Evolutionary conservation across 805 yeast genomes (phyloP), one percentile per base, ranked within the genome.

Genomic region (Monosporozyma siamensis): DNA sequence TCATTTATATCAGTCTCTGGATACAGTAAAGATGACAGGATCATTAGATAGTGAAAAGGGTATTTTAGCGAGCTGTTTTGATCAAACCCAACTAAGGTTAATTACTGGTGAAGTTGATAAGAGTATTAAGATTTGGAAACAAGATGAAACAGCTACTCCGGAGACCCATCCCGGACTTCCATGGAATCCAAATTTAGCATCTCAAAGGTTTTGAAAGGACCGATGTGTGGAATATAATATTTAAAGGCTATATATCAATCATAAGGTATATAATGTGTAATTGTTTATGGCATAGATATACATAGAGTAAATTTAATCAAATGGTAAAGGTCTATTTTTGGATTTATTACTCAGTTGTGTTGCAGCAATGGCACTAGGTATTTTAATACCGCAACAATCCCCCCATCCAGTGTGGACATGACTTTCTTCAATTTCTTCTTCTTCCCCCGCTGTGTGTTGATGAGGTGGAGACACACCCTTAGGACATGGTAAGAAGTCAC

Each of bases 301-400:
- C n/a, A n/a, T n/a, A n/a, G n/a, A n/a, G n/a, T n/a, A 14, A 8
- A 3, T 10, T 58, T 54, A 83, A 59, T 83, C 92, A 66, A 82
- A 83, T 1, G 90, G 90, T 18, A 82, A 64, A 11, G 72, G 75
- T 12, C 44, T 44, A 35, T 58, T 56, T 18, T 48, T 44, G 42
- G 59, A 59, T 30, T 47, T 44, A 25, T 58, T 64, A 41, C 69
- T 65, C 63, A 76, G 65, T 47, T 77, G 80, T 12, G 80, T 73
- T 0, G 96, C 98, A 0, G 96, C 97, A 44, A 88, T 76, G 0
- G 97, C 96, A 64, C 96, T 87, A 0, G 98, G 98, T 2, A 92
- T 75, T 56, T 86, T 85, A 40, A 92, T 92, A 6, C 98, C 98
- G 67, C 98, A 92, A 56, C 98, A 92, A 59, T 92, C 97, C 7